phyloP scores from a whole-genome alignment of 1,139 yeast genomes.

The Yamadazyma spencermartinsiae region DNA sequence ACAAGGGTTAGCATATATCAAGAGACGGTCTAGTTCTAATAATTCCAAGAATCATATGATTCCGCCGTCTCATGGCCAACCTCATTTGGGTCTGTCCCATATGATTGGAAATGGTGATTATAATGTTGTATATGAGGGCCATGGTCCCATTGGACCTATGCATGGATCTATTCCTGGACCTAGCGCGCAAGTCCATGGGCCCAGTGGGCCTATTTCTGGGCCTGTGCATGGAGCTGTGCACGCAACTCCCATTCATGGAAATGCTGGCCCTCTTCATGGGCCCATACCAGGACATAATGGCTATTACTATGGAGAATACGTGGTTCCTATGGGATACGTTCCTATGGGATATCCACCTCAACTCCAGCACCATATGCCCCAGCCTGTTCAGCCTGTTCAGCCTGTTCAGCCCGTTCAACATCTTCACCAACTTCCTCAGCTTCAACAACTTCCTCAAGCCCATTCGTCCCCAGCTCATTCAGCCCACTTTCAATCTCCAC shows the following conservation, averaged over 20 bases:
- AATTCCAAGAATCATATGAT: conserved; percentile 9
- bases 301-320: conserved; percentile 15
- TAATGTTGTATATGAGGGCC: no score
- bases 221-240: no score
- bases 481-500: not conserved
- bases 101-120: no score
- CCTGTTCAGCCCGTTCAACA: conserved; percentile 5
- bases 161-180: not conserved
- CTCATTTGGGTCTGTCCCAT: no score
- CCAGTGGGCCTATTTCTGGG: not conserved
- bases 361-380: conserved; percentile 8
- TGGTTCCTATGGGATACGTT: conserved; percentile 14
- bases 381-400: conserved; percentile 4
- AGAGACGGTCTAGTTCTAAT: conserved; percentile 54
- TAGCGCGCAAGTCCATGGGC: no score
- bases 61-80: no score
- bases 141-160: not conserved
- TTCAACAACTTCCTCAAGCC: conserved; percentile 1
- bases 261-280: not conserved
- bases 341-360: conserved; percentile 10
- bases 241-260: not conserved
- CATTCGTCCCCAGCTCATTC: not conserved
- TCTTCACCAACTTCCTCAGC: conserved; percentile 4
- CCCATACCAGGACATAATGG: conserved; percentile 4
- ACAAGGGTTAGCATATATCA: conserved; percentile 61